Evolutionary conservation across 2,329 filamentous ascomycete species (phyloP).

Genomic region (Neoscytalidium dimidiatum): DNA sequence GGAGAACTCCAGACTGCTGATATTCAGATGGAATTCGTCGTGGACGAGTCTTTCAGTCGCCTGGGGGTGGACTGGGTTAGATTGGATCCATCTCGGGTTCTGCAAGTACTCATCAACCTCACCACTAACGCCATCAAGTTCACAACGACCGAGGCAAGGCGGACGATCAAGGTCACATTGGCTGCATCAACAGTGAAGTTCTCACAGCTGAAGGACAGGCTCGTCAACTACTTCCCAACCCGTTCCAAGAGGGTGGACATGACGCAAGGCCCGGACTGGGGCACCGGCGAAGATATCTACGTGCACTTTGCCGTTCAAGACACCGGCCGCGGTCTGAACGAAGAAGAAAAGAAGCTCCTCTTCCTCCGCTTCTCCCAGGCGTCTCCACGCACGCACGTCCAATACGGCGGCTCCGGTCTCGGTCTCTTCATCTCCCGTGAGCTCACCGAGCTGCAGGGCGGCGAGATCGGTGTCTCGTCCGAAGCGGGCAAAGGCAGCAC

Average conservation of each 20-base stretch:
- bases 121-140: conserved; percentile 83
- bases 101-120: conserved; percentile 79
- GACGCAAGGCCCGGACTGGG: conserved; percentile 65
- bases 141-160: conserved; percentile 63
- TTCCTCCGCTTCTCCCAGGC: conserved; percentile 81
- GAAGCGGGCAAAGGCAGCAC: conserved; percentile 69
- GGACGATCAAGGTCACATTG: conserved; percentile 67
- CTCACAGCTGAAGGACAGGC: conserved; percentile 41
- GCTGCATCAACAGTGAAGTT: conserved; percentile 62
- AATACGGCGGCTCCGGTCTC: conserved; percentile 77
- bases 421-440: conserved; percentile 78
- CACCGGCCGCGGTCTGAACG: conserved; percentile 72
- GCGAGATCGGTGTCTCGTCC: conserved; percentile 74
- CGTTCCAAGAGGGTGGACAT: conserved; percentile 51
- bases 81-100: conserved; percentile 72
- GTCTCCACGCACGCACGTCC: conserved; percentile 72
- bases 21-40: conserved; percentile 65
- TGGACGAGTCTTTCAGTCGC: conserved; percentile 62
- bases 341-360: conserved; percentile 70
- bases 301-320: conserved; percentile 75
- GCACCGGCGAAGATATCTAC: conserved; percentile 64
- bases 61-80: conserved; percentile 67
- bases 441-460: conserved; percentile 78
- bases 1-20: conserved; percentile 70
- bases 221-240: conserved; percentile 64